A percentile compares a stretch with the other conserved stretches of the same genome.
These are phyloP conservation scores for Solanum hybrid DNA, from an alignment of 305 asterid species.

Conservation along the genomic window DNA sequence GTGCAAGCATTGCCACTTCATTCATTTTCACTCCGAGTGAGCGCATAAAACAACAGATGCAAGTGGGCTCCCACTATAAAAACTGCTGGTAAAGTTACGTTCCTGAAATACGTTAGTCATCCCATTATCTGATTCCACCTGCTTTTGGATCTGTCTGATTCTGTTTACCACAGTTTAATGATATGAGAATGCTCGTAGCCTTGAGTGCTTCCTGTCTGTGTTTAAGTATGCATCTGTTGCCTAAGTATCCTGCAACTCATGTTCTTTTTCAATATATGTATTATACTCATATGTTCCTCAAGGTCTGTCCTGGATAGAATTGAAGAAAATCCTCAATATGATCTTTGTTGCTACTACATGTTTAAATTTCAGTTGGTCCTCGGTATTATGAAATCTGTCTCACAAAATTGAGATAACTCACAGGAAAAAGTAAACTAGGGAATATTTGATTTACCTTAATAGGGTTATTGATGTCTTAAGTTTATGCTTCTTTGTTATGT, in stretches of 20 bases:
- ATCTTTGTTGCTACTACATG: background rate
- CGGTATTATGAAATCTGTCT: background rate
- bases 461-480: background rate
- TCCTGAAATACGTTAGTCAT: conserved; percentile 1
- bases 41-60: conserved; percentile 60
- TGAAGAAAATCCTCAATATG: background rate
- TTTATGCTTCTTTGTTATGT: background rate
- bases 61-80: conserved; percentile 33
- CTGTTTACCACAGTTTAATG: background rate
- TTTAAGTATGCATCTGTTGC: background rate
- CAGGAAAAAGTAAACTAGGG: background rate
- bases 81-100: conserved; percentile 30
- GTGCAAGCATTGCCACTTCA: conserved; percentile 92
- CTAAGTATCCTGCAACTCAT: background rate
- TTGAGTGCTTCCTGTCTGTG: background rate
- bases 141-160: background rate
- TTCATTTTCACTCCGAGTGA: conserved; percentile 94
- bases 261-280: background rate
- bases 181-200: background rate
- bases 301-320: background rate
- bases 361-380: background rate
- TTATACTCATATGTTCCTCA: background rate
- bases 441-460: background rate
- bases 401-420: background rate
- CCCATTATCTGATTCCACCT: background rate